Evolutionary conservation across 2,329 filamentous ascomycete species (phyloP).

Genomic region (Aureobasidium sp.): DNA sequence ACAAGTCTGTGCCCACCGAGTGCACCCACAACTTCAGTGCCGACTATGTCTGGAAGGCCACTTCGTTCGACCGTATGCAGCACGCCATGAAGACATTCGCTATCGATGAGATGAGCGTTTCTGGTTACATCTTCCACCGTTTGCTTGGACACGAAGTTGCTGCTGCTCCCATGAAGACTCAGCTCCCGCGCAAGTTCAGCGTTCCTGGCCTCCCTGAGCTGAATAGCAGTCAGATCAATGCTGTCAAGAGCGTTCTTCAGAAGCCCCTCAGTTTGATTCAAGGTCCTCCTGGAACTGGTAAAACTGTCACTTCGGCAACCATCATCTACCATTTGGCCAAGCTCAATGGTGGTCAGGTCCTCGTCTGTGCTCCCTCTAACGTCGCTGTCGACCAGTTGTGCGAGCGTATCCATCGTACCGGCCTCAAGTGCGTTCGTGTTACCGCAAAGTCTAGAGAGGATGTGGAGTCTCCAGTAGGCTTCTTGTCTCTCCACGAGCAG

Average conservation of each 20-base stretch:
- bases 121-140: conserved; percentile 97
- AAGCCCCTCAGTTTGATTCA: conserved; percentile 94
- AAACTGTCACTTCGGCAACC: conserved; percentile 98
- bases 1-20: conserved; percentile 92
- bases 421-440: conserved; percentile 90
- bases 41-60: conserved; percentile 99
- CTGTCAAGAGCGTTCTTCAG: conserved; percentile 89
- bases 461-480: conserved; percentile 96
- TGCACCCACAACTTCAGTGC: conserved; percentile 97
- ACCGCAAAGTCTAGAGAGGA: conserved; percentile 98
- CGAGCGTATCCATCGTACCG: conserved; percentile 89
- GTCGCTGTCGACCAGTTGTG: conserved; percentile 97
- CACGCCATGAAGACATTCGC: conserved; percentile 99
- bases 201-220: conserved; percentile 89
- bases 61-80: conserved; percentile 98
- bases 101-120: conserved; percentile 95
- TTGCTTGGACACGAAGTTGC: conserved; percentile 92
- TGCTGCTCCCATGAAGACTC: conserved; percentile 88
- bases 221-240: conserved; percentile 91
- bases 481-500: conserved; percentile 91
- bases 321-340: conserved; percentile 98
- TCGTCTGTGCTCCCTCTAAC: conserved; percentile 96
- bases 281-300: conserved; percentile 92
- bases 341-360: conserved; percentile 85
- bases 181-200: conserved; percentile 93